A percentile compares a stretch with the other conserved stretches of the same genome.
Evolutionary conservation across 345 rosid species (phyloP).

Genomic region (Pistacia vera): DNA sequence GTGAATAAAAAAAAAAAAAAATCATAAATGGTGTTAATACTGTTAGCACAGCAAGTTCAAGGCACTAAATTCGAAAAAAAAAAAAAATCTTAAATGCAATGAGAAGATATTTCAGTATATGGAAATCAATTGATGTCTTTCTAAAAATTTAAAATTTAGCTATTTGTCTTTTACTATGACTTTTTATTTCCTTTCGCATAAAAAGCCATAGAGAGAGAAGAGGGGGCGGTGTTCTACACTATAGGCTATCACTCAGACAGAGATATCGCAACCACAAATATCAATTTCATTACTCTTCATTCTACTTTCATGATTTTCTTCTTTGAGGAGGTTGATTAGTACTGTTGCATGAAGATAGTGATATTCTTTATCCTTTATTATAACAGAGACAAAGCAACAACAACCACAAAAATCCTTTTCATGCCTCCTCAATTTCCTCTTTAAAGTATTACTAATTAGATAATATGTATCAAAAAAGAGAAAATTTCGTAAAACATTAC

Average conservation of each 20-base stretch:
- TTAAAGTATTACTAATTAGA: not conserved
- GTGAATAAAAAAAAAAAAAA: too few relatives aligned
- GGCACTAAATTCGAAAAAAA: not conserved
- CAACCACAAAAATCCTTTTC: conserved; percentile 23
- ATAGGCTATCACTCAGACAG: not conserved
- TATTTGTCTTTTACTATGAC: not conserved
- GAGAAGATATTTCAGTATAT: not conserved
- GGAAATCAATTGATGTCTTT: not conserved
- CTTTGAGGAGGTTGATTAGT: conserved; percentile 4
- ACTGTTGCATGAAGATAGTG: conserved; percentile 21
- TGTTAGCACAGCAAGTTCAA: not conserved
- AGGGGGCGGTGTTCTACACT: not conserved
- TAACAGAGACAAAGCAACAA: conserved; percentile 9
- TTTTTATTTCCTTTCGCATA: not conserved
- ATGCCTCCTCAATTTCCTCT: conserved; percentile 5
- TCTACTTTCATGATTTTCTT: conserved; percentile 11
- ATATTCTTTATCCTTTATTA: conserved; percentile 14
- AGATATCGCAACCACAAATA: conserved; percentile 16
- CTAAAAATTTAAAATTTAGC: not conserved
- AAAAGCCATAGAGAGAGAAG: not conserved
- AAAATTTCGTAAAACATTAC: conserved; percentile 34
- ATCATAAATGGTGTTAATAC: not conserved
- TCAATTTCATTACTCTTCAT: conserved; percentile 11
- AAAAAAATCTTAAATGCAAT: not conserved
- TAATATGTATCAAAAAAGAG: not conserved